These are phyloP conservation scores for Angomonas ambiguus DNA, from an alignment of 208 protist genomes.

Conservation along the genomic window DNA sequence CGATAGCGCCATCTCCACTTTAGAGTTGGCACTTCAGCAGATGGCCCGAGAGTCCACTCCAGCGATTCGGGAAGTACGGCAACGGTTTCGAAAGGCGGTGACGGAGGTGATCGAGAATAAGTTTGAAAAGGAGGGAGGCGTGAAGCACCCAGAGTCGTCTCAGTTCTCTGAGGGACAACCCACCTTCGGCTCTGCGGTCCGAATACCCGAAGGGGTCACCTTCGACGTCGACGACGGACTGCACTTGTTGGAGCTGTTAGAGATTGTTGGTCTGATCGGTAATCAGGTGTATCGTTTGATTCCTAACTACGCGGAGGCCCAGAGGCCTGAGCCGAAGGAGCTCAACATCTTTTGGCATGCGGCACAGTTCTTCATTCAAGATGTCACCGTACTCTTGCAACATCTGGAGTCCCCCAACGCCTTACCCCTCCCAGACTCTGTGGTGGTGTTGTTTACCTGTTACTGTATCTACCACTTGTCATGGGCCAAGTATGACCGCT, in stretches of 20 bases:
- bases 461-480: constrained; percentile 56
- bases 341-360: constrained; percentile 54
- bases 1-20: constrained; percentile 1
- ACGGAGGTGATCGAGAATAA: background rate
- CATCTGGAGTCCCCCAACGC: constrained; percentile 15
- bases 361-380: constrained; percentile 39
- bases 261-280: constrained; percentile 4
- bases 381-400: constrained; percentile 35
- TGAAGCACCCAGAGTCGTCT: background rate
- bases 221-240: constrained; percentile 18
- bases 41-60: constrained; percentile 18
- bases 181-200: background rate
- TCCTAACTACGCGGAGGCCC: constrained; percentile 31
- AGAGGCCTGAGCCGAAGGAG: constrained; percentile 36
- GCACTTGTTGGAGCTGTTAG: constrained; percentile 12
- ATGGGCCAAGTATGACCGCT: constrained; percentile 11
- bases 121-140: background rate
- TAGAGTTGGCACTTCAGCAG: constrained; percentile 36
- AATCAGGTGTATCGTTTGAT: constrained; percentile 21
- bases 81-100: constrained; percentile 13
- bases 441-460: constrained; percentile 25
- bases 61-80: constrained; percentile 10
- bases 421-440: constrained; percentile 29
- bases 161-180: background rate
- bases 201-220: constrained; percentile 9